Base-by-base conservation (phyloP, 2,329 filamentous ascomycete species). In the Neonectria coccinea region DNA sequence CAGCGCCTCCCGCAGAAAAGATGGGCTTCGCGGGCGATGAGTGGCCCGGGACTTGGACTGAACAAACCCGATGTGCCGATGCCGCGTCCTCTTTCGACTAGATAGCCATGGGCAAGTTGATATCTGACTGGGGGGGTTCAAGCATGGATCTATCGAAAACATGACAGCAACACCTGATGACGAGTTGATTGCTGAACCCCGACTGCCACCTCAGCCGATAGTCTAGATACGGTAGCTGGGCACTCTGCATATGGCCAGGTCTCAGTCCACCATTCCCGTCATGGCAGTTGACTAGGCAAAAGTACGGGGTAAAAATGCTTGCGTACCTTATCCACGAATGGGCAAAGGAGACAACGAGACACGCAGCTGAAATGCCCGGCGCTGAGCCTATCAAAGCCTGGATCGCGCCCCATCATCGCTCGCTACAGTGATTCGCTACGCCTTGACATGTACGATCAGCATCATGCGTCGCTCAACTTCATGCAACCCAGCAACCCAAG, bases 391-490 rank as follows among this genome's bases (percentile, higher is more conserved):
- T 48, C 22, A 14, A 48, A 25, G 45, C 45, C 45, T 27, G 22
- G 45, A 48, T 27, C 22, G 16, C 25, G 45, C 45, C 25, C 16
- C 5, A 9, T 8, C 31, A n/a, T 39, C 54, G 8, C 41, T 20
- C 22, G 27, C 10, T 22, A 18, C 12, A n/a, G 20, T 25, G 14
- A 27, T 29, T 41, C 29, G 47, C 22, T 51, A 22, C 56, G 29
- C 39, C 25, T 56, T 5, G 27, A 36, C 27, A 16, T 27, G 27
- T 27, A 14, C 31, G 59, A 62, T 62, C 53, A 53, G 25, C 59
- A 31, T 62, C 53, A 62, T 62, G 59, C 59, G 39, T 57, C 53
- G 56, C 53, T 16, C 39, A 50, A 22, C 39, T 56, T 62, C 53
- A 62, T 62, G 59, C 59, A 53, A 47, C 33, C 36, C 14, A 39